A percentile compares a stretch with the other conserved stretches of the same genome.
Conservation (phyloP, 306 rosid species). For the Ammopiptanthus mongolicus region DNA sequence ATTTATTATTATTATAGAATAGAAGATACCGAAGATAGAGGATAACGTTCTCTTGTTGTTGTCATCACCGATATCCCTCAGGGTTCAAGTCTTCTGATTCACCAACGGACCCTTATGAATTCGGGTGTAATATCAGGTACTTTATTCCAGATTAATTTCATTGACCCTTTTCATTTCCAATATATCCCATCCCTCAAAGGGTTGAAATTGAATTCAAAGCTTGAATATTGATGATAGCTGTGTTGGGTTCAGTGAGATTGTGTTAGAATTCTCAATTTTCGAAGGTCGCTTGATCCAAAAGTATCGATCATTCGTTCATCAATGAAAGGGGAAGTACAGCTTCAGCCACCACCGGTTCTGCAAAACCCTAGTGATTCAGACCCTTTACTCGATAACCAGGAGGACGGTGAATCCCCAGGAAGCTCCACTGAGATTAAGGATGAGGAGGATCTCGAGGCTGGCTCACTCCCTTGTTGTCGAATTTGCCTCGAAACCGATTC, state of each 20-base stretch:
- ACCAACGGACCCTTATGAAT: neutral
- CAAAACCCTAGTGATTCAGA: conserved; percentile 74
- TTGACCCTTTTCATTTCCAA: conserved; percentile 4
- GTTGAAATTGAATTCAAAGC: conserved; percentile 4
- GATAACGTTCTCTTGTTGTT: too few relatives aligned
- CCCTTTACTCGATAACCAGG: conserved; percentile 64
- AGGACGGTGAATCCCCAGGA: conserved; percentile 33
- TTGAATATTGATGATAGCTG: neutral
- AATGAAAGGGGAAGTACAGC: conserved; percentile 90
- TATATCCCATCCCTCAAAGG: neutral
- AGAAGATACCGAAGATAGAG: too few relatives aligned
- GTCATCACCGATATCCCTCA: neutral
- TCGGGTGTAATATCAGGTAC: conserved; percentile 22
- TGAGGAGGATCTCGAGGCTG: conserved; percentile 83
- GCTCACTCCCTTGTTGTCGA: conserved; percentile 78
- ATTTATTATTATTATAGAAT: neutral
- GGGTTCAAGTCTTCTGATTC: neutral
- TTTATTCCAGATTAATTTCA: neutral
- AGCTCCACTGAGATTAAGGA: conserved; percentile 65
- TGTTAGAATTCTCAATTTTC: conserved; percentile 37
- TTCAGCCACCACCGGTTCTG: conserved; percentile 47
- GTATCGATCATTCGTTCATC: conserved; percentile 11
- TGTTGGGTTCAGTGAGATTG: conserved; percentile 2
- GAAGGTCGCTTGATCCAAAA: conserved; percentile 2
- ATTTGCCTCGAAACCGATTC: conserved; percentile 93